Evolutionary conservation across 192 early-diverging fungal species (phyloP).

Genomic region (Glomus cerebriforme): DNA sequence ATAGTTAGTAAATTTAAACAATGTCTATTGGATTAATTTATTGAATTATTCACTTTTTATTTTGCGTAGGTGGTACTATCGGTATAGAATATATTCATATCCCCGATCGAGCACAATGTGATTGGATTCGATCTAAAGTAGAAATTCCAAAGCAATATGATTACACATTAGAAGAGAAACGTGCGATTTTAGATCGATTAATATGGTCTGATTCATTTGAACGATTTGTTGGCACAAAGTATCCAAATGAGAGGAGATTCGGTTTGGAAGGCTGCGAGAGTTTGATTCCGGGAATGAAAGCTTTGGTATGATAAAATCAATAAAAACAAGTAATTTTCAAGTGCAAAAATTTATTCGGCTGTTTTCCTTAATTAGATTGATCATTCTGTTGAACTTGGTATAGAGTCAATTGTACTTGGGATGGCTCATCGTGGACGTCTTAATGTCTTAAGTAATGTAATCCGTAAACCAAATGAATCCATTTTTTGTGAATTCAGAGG

Average conservation of each 20-base stretch:
- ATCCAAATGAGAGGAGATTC: conserved; percentile 96
- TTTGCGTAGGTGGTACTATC: conserved; percentile 68
- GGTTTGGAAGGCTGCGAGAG: conserved; percentile 97
- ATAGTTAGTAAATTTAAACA: conserved; percentile 62
- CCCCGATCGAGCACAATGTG: conserved; percentile 90
- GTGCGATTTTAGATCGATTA: conserved; percentile 91
- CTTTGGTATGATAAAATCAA: conserved; percentile 74
- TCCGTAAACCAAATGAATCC: conserved; percentile 97
- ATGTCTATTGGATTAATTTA: not conserved
- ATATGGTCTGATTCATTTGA: conserved; percentile 98
- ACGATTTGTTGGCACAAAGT: conserved; percentile 93
- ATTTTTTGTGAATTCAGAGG: conserved; percentile 99
- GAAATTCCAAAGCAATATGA: conserved; percentile 89
- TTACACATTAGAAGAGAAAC: conserved; percentile 89
- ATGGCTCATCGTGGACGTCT: conserved; percentile 99
- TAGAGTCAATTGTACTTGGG: conserved; percentile 95
- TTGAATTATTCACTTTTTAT: conserved; percentile 22
- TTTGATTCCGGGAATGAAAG: conserved; percentile 98
- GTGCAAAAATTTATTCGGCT: not conserved
- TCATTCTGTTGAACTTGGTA: conserved; percentile 90
- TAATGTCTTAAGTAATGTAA: conserved; percentile 98
- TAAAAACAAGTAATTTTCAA: conserved; percentile 18
- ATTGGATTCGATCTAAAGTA: conserved; percentile 93
- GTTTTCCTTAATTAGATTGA: conserved; percentile 69
- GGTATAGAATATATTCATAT: conserved; percentile 99